phyloP scores from a whole-genome alignment of 2,329 filamentous ascomycete genomes.

The Ophiostoma sp. region DNA sequence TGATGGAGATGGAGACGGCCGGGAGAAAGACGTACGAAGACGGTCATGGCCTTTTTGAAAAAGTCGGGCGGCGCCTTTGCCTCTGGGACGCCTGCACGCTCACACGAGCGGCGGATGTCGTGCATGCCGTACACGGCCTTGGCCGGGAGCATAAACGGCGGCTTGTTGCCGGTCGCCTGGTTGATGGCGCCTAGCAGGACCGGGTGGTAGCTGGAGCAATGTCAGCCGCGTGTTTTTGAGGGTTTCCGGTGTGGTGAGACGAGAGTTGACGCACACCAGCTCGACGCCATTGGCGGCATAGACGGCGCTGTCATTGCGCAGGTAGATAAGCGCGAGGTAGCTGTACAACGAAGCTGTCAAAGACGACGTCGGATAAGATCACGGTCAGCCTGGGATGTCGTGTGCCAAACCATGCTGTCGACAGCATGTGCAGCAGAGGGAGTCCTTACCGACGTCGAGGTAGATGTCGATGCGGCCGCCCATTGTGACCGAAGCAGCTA shows the following conservation, averaged over 20 bases:
- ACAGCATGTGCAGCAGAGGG: too few relatives aligned
- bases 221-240: too few relatives aligned
- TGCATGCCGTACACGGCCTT: constrained; percentile 55
- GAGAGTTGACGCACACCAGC: constrained; percentile 45
- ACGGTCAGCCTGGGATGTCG: not conserved
- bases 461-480: constrained; percentile 39
- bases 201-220: constrained; percentile 51
- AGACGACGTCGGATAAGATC: constrained; percentile 12
- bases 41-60: constrained; percentile 39
- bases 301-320: constrained; percentile 49
- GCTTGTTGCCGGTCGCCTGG: constrained; percentile 59
- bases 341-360: constrained; percentile 58
- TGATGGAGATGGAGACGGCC: not conserved
- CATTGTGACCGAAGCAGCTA: constrained; percentile 17
- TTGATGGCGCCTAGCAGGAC: constrained; percentile 67
- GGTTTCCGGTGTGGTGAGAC: not conserved
- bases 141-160: constrained; percentile 64
- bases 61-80: constrained; percentile 41
- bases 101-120: constrained; percentile 40
- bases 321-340: constrained; percentile 52
- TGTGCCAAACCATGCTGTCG: not conserved
- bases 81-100: constrained; percentile 36
- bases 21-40: constrained; percentile 32
- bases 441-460: constrained; percentile 57
- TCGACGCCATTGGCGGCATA: constrained; percentile 56